phyloP scores from a whole-genome alignment of 1,284 basidiomycete genomes.

The Ganoderma leucocontextum region DNA sequence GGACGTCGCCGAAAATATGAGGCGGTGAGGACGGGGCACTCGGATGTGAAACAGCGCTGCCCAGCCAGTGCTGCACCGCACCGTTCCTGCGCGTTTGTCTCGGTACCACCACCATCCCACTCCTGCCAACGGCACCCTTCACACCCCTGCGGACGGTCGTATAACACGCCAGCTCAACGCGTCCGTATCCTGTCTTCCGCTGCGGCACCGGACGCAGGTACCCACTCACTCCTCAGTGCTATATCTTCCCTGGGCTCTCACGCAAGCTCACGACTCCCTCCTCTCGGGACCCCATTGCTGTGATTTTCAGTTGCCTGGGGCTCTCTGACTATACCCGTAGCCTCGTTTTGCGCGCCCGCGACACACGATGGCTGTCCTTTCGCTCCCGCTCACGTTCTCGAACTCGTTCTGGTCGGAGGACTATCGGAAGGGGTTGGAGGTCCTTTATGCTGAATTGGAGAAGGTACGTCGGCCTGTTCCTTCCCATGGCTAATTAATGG shows the following conservation, averaged over 20 bases:
- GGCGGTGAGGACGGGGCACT: slow-evolving; percentile 26
- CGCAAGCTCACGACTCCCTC: slow-evolving; percentile 17
- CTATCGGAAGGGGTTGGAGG: slow-evolving; percentile 83
- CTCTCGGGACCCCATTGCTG: slow-evolving; percentile 6
- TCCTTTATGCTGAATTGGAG: slow-evolving; percentile 80
- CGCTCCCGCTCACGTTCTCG: slow-evolving; percentile 83
- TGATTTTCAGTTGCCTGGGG: slow-evolving; percentile 2
- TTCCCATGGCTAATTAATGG: slow-evolving; percentile 10
- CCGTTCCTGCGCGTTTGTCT: slow-evolving; percentile 29
- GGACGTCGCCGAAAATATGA: slow-evolving; percentile 11
- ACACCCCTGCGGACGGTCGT: slow-evolving; percentile 11
- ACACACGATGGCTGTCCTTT: slow-evolving; percentile 78
- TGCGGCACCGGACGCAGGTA: slow-evolving; percentile 28
- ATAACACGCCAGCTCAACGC: slow-evolving; percentile 32
- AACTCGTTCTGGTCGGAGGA: slow-evolving; percentile 95
- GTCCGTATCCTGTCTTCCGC: slow-evolving; percentile 9
- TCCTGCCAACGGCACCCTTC: slow-evolving; percentile 14
- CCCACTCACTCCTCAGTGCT: slow-evolving; percentile 7
- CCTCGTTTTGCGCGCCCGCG: slow-evolving; percentile 3
- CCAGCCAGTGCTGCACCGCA: slow-evolving; percentile 34
- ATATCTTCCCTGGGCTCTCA: slow-evolving; percentile 21
- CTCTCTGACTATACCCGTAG: slow-evolving; percentile 9
- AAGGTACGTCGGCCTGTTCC: slow-evolving; percentile 58
- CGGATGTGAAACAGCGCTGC: slow-evolving; percentile 20
- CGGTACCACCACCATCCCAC: slow-evolving; percentile 25